phyloP scores from a whole-genome alignment of 495 filamentous ascomycete genomes.

The Penicillium alfredii region DNA sequence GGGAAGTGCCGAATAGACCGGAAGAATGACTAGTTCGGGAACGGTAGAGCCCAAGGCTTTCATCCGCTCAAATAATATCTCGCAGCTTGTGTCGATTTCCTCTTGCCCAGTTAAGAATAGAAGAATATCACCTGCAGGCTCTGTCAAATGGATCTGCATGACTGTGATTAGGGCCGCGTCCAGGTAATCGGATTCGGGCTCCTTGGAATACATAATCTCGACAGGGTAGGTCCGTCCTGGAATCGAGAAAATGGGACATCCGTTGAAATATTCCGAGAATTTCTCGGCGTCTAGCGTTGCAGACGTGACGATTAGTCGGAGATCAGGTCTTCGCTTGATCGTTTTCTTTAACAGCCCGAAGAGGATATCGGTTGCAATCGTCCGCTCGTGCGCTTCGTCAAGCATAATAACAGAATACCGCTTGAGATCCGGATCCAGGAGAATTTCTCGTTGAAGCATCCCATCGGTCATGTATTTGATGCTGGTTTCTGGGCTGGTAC shows the following conservation, averaged over 20 bases:
- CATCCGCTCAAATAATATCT: constrained; percentile 92
- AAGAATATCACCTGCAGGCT: constrained; percentile 86
- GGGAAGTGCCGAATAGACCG: constrained; percentile 88
- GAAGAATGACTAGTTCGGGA: constrained; percentile 86
- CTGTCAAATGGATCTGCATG: constrained; percentile 95
- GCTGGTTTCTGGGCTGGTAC: constrained; percentile 78
- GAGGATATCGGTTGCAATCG: constrained; percentile 91
- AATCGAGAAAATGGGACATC: constrained; percentile 92
- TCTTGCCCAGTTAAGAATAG: constrained; percentile 96
- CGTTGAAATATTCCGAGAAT: constrained; percentile 91
- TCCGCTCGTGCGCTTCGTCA: constrained; percentile 96
- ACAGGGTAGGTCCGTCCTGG: constrained; percentile 93
- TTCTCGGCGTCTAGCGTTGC: constrained; percentile 97
- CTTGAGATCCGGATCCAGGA: constrained; percentile 80
- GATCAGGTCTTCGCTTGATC: constrained; percentile 72
- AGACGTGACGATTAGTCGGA: constrained; percentile 93
- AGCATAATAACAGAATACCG: constrained; percentile 96
- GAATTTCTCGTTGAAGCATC: constrained; percentile 92
- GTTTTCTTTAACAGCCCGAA: constrained; percentile 96
- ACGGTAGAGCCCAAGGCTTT: constrained; percentile 87
- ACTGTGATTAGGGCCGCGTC: constrained; percentile 93
- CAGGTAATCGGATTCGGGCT: constrained; percentile 94
- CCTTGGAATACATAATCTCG: constrained; percentile 87
- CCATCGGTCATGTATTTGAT: constrained; percentile 99
- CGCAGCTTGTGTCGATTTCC: constrained; percentile 93